Evolutionary conservation across 441 rosid genomes (phyloP).

Genomic region (Theobroma grandiflorum): DNA sequence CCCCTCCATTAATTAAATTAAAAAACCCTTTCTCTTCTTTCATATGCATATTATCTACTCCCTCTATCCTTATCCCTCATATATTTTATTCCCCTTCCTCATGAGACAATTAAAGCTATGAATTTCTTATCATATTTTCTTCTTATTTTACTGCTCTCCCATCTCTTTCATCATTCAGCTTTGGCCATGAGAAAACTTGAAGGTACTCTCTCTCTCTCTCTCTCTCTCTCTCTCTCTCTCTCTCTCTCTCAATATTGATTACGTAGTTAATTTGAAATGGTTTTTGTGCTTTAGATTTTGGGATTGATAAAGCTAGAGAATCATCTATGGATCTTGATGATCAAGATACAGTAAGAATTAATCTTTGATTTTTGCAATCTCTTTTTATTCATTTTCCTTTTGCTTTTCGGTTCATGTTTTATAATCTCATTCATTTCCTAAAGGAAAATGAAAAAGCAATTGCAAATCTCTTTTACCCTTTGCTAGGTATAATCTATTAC

Average conservation of each 20-base stretch:
- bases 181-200: slow-evolving; percentile 15
- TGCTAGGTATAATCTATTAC: background rate
- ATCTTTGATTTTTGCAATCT: background rate
- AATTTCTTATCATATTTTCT: slow-evolving; percentile 28
- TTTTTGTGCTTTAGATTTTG: slow-evolving; percentile 6
- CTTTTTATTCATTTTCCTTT: background rate
- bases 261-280: background rate
- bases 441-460: background rate
- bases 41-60: background rate
- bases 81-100: slow-evolving; percentile 5
- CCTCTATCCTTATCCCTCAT: background rate
- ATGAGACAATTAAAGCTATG: slow-evolving; percentile 29
- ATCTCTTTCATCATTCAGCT: slow-evolving; percentile 12
- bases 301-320: background rate
- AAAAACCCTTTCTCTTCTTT: background rate
- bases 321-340: background rate
- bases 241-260: background rate
- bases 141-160: slow-evolving; percentile 15
- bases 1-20: background rate
- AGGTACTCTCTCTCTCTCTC: background rate
- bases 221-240: background rate
- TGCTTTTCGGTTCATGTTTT: background rate
- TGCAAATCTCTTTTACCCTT: background rate
- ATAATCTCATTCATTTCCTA: background rate
- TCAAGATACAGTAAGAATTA: background rate